phyloP scores from a whole-genome alignment of 768 basidiomycete species.

The Lactarius trivialis region DNA sequence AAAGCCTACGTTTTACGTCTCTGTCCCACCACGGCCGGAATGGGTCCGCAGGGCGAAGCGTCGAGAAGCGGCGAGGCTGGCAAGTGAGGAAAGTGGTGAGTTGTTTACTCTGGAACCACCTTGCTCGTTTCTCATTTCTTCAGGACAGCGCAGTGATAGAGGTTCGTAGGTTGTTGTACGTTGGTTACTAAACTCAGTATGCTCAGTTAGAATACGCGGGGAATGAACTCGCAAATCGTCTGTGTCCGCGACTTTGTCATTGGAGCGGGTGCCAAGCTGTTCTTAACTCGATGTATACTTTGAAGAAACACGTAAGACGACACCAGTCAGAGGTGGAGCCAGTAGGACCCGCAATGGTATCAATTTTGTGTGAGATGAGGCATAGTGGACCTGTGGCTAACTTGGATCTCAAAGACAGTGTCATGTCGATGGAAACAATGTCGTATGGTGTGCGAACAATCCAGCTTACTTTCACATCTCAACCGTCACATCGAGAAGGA shows the following conservation, averaged over 20 bases:
- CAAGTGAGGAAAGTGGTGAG: slow-evolving; percentile 3
- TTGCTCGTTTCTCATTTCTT: neutral
- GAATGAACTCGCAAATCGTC: slow-evolving; percentile 15
- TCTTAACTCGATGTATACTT: slow-evolving; percentile 20
- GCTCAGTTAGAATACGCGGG: slow-evolving; percentile 16
- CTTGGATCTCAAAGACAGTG: slow-evolving; percentile 14
- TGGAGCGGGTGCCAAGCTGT: slow-evolving; percentile 19
- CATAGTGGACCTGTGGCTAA: neutral
- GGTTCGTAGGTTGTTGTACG: slow-evolving; percentile 12
- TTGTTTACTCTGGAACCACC: neutral
- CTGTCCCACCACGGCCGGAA: slow-evolving; percentile 10
- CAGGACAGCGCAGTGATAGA: slow-evolving; percentile 5
- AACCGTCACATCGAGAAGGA: slow-evolving; percentile 16
- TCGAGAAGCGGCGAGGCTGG: neutral
- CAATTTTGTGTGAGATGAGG: neutral
- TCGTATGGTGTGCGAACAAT: slow-evolving; percentile 20
- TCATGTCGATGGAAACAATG: slow-evolving; percentile 21
- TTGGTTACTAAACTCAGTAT: slow-evolving; percentile 6
- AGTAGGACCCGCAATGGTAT: slow-evolving; percentile 14
- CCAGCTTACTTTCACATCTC: slow-evolving; percentile 13
- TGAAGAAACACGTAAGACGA: slow-evolving; percentile 21
- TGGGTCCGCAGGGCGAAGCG: slow-evolving; percentile 15
- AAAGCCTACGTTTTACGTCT: slow-evolving; percentile 11
- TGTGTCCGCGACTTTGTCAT: slow-evolving; percentile 16
- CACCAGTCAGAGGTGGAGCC: slow-evolving; percentile 16